Evolutionary conservation across 2,329 filamentous ascomycete species (phyloP).

Genomic region (Fusarium nurragi): DNA sequence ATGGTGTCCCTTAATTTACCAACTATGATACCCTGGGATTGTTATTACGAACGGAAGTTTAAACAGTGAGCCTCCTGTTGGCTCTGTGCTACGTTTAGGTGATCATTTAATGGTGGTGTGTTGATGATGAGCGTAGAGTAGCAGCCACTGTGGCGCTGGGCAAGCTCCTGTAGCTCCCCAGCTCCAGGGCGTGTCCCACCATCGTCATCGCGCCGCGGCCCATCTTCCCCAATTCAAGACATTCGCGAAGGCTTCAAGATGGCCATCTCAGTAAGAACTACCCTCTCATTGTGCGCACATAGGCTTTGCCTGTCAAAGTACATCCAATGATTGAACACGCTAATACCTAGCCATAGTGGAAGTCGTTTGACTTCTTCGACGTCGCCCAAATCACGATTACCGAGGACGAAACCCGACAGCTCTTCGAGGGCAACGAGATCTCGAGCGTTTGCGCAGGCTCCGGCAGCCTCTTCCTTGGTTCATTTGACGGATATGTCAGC

Average conservation of each 20-base stretch:
- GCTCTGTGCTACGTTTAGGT: neutral
- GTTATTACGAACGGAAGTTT: neutral
- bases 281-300: neutral
- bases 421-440: conserved; percentile 85
- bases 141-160: conserved; percentile 44
- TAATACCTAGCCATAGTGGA: conserved; percentile 73
- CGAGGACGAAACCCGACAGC: conserved; percentile 79
- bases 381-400: conserved; percentile 83
- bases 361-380: conserved; percentile 99
- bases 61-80: neutral
- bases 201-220: conserved; percentile 46
- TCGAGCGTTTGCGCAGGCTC: conserved; percentile 87
- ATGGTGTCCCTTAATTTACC: conserved; percentile 38
- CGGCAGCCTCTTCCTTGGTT: conserved; percentile 89
- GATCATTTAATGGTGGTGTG: neutral
- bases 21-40: conserved; percentile 46
- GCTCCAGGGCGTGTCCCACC: conserved; percentile 41
- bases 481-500: conserved; percentile 83
- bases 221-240: conserved; percentile 37
- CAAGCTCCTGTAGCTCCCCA: conserved; percentile 41
- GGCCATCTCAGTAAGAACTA: conserved; percentile 48
- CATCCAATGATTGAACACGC: neutral
- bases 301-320: rapidly evolving
- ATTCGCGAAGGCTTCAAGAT: conserved; percentile 46
- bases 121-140: neutral